Conservation (phyloP, 2,329 filamentous ascomycete genomes). For the Pleochaeta shiraiana region DNA sequence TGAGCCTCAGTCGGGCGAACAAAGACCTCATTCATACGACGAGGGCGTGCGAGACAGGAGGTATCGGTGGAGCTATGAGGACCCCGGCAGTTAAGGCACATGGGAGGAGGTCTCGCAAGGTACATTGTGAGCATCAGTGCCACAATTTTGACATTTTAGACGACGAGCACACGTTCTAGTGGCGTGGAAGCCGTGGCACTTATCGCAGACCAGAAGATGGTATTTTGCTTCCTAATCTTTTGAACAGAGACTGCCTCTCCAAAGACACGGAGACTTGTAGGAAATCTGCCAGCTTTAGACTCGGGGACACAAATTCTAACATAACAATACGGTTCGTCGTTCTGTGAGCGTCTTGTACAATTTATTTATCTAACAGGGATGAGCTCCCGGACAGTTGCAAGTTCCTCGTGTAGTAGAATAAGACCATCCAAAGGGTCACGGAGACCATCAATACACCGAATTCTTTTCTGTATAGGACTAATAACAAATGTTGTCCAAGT, state of each 20-base stretch:
- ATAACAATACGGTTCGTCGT: background rate
- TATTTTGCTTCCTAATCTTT: background rate
- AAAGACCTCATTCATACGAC: background rate
- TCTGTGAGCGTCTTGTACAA: background rate
- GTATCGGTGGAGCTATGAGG: background rate
- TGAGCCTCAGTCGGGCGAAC: background rate
- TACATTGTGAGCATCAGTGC: background rate
- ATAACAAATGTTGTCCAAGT: no score
- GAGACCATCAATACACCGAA: no score
- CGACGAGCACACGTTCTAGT: background rate
- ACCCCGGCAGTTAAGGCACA: background rate
- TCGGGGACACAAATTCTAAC: background rate
- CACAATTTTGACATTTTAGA: background rate
- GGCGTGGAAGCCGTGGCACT: background rate
- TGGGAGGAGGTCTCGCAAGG: background rate
- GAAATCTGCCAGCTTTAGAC: background rate
- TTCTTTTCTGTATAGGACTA: no score
- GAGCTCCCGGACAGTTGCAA: background rate
- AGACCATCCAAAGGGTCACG: background rate
- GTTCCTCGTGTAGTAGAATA: background rate
- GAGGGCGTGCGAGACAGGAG: background rate
- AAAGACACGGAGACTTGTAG: background rate
- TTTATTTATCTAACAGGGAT: background rate
- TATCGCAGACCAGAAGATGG: background rate
- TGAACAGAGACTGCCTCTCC: background rate